These are phyloP conservation scores for Pyrenophora graminea DNA, from an alignment of 2,329 filamentous ascomycete species.

Conservation along the genomic window DNA sequence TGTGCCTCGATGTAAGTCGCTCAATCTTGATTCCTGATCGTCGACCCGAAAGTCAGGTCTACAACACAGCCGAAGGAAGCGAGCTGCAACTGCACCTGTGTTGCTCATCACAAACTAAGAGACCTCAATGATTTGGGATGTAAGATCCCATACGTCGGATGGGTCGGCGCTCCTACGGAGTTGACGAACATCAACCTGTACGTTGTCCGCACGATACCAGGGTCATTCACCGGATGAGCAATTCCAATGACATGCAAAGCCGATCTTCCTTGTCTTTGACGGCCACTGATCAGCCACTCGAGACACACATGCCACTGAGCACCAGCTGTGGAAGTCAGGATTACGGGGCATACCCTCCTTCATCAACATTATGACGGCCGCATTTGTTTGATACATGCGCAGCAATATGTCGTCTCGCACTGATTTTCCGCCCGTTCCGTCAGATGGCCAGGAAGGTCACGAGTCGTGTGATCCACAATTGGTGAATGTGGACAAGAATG, in stretches of 20 bases:
- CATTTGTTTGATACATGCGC: conserved; percentile 46
- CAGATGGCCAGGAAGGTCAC: conserved; percentile 52
- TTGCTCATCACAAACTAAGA: conserved; percentile 48
- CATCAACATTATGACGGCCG: conserved; percentile 34
- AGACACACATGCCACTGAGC: conserved; percentile 51
- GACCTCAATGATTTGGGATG: conserved; percentile 51
- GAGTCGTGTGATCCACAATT: conserved; percentile 52
- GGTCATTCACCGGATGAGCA: conserved; percentile 49
- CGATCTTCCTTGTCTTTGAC: conserved; percentile 50
- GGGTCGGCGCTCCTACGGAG: conserved; percentile 43
- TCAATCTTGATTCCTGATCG: conserved; percentile 22
- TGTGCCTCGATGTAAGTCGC: conserved; percentile 46
- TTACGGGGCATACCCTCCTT: conserved; percentile 53
- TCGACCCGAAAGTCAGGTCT: neutral
- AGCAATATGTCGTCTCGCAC: conserved; percentile 52
- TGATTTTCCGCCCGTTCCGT: conserved; percentile 55
- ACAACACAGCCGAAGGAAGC: conserved; percentile 4
- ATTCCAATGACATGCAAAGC: conserved; percentile 54
- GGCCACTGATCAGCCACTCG: conserved; percentile 51
- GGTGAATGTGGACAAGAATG: conserved; percentile 41
- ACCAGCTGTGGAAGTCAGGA: conserved; percentile 50
- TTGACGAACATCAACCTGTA: conserved; percentile 54
- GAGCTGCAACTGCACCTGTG: conserved; percentile 40
- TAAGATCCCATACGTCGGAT: conserved; percentile 48
- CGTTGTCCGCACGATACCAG: conserved; percentile 48